Base-by-base conservation (phyloP, 2,329 filamentous ascomycete species). In the Dactylellina leptospora region DNA sequence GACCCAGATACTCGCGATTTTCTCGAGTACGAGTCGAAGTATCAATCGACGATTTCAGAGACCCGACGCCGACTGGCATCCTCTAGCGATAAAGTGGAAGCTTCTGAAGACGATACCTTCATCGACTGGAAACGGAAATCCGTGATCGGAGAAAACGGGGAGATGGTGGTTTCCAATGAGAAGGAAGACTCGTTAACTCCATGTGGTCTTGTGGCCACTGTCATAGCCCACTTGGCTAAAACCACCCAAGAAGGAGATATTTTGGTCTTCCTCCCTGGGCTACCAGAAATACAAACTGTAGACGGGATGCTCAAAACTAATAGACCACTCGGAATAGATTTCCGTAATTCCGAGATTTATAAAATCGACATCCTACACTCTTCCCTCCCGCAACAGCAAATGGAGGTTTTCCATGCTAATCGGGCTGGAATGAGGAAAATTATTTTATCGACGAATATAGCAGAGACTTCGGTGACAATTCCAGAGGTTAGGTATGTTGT, bases 401-500 rank as follows among this genome's bases (percentile, higher is more conserved):
- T 75, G 2, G 79, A 81, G 2, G 78, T 84, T 11, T 82, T 83
- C 62, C 76, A 80, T 2, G 75, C 78, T 1, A 74, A 81, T 1
- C 79, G 81, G 2, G 54, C 72, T 11, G 82, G 81, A 13, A 80
- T 80, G 48, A 80, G 84, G 44, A 82, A 83, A 72, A 80, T 85
- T 28, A 82, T 85, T 30, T 77, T 85, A 6, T 79, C 82, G 2
- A 85, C 83, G 0, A 83, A 84, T 60, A 82, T 85, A 63, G 82
- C 82, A 4, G 83, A 85, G 74, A 83, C 82, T 0, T 83, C 81
- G 2, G 77, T 85, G 40, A 85, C 83, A 4, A 81, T 85, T n/a
- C 80, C 82, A 6, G 83, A 84, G 69, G 82, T 85, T 18, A 80
- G 80, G 59, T 82, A 81, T 74, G 82, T 85, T 1, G 77, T 85